Evolutionary conservation across 495 filamentous ascomycete species (phyloP), one percentile per base, ranked within the genome.

Genomic region (Parachaetomium inaequale): DNA sequence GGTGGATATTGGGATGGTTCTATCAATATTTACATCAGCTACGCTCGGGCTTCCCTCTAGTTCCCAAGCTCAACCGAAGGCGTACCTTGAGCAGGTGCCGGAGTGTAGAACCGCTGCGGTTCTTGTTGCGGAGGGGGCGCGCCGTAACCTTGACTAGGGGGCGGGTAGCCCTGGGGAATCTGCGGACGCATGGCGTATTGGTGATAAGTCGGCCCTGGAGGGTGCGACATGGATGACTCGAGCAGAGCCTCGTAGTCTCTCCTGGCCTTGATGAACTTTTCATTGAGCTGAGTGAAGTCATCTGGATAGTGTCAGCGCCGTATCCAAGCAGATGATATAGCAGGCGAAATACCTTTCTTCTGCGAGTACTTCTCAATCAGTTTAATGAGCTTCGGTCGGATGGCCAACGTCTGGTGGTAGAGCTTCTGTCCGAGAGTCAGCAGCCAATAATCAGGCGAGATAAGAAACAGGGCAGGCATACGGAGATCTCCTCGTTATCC

Each of bases 341-440:
- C 14, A 29, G 0, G 58, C 43, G n/a, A 31, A 51, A 69, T 59
- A 94, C 92, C 94, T 77, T 98, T 98, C 85, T 96, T 98, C 71
- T 98, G 94, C 15, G 94, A 96, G 68, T 98, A 98, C 76, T 98
- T 98, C 56, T 95, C 94, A 75, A 98, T 98, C 49, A 98, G 76
- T 76, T 98, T 96, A 70, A 98, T 98, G 34, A 98, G 81, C 76
- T 98, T 98, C 10, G 94, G 94, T 31, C 94, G 85, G 64, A 98
- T 98, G 1, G 92, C 91, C 50, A 98, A 68, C 2, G 94, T 98
- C 47, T 91, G 88, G 69, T 98, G 93, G 68, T 98, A 98, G 46
- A 98, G 76, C 62, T 87, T 90, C 86, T 88, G 45, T 66, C 29
- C 32, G 45, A 21, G 38, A 43, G 61, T 70, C 59, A 65, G 62